These are phyloP conservation scores for Starmerella sirachaensis DNA, from an alignment of 805 yeast genomes.

Conservation along the genomic window DNA sequence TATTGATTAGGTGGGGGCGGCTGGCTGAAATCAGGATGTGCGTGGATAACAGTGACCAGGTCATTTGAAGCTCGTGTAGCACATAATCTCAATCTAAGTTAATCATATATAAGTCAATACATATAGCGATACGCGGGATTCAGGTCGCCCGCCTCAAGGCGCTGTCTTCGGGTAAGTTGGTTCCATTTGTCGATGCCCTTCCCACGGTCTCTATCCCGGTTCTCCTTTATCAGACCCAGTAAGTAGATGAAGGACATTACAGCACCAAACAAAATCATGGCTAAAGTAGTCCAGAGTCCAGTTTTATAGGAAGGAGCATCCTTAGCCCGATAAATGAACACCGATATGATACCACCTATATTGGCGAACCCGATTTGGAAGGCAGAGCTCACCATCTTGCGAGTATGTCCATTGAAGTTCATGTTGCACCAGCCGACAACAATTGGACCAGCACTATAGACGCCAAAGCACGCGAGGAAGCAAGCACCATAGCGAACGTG, in stretches of 20 bases:
- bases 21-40: neutral
- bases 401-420: constrained; percentile 50
- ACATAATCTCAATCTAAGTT: neutral
- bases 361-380: constrained; percentile 62
- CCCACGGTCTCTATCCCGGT: constrained; percentile 23
- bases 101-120: constrained; percentile 19
- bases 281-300: constrained; percentile 44
- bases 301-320: constrained; percentile 50
- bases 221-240: constrained; percentile 25
- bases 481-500: constrained; percentile 49
- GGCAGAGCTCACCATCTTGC: constrained; percentile 48
- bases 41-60: neutral
- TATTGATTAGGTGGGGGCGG: neutral
- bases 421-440: constrained; percentile 54
- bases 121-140: constrained; percentile 26
- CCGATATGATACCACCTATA: constrained; percentile 58
- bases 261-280: constrained; percentile 36
- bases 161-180: constrained; percentile 16
- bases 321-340: constrained; percentile 41
- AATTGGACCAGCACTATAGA: constrained; percentile 58
- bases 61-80: neutral
- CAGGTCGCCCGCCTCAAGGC: constrained; percentile 26
- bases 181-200: constrained; percentile 23
- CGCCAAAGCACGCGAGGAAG: constrained; percentile 46
- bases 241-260: constrained; percentile 30